These are phyloP conservation scores for Xylariomycetidae sp. DNA, from an alignment of 2,329 filamentous ascomycete species.

Conservation along the genomic window DNA sequence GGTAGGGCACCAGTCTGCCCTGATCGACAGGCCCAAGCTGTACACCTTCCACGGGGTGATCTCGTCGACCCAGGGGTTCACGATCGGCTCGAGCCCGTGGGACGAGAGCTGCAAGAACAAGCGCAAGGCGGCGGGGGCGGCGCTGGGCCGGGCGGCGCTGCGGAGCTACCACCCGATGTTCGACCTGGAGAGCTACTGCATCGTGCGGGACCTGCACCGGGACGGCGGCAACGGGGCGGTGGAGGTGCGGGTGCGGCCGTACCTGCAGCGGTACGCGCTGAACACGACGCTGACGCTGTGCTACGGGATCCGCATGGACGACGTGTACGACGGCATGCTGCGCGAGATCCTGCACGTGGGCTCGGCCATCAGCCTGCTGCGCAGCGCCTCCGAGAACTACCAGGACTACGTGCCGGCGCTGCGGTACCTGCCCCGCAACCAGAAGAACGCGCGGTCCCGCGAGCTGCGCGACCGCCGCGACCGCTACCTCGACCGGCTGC, in stretches of 20 bases:
- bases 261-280: conserved; percentile 46
- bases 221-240: conserved; percentile 31
- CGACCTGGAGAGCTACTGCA: conserved; percentile 45
- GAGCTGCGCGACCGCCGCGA: conserved; percentile 42
- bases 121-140: conserved; percentile 43
- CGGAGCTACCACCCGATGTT: conserved; percentile 46
- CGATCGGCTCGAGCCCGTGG: conserved; percentile 48
- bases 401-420: conserved; percentile 48
- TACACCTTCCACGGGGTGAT: conserved; percentile 51
- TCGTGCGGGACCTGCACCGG: conserved; percentile 38
- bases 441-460: conserved; percentile 40
- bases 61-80: conserved; percentile 46
- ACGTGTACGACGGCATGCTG: conserved; percentile 43
- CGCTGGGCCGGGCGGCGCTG: conserved; percentile 38
- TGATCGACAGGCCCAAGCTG: conserved; percentile 43
- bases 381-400: conserved; percentile 45
- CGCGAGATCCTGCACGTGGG: conserved; percentile 48
- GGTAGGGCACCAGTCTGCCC: conserved; percentile 40
- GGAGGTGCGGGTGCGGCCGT: conserved; percentile 41
- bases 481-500: conserved; percentile 40
- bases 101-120: conserved; percentile 48
- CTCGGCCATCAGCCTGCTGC: conserved; percentile 42
- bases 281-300: conserved; percentile 49
- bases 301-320: conserved; percentile 50
- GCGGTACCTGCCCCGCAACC: conserved; percentile 44